phyloP scores from a whole-genome alignment of 345 rosid species.

The Rhodomyrtus tomentosa region DNA sequence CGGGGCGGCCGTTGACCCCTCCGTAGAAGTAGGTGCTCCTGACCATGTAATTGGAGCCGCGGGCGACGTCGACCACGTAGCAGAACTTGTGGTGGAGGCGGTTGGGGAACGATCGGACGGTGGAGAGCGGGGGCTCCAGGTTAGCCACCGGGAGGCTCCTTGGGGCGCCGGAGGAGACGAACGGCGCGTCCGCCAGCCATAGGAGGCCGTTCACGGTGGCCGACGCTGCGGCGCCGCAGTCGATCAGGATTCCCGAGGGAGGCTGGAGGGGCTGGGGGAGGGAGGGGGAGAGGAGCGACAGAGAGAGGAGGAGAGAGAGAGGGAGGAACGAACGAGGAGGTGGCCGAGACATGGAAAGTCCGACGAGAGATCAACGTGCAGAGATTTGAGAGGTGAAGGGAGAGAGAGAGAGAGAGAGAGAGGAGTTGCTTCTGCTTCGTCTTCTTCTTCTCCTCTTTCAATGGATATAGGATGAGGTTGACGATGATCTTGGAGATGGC shows the following conservation, averaged over 20 bases:
- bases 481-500: neutral
- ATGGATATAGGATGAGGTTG: slow-evolving; percentile 2
- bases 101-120: slow-evolving; percentile 76
- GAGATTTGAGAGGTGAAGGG: neutral
- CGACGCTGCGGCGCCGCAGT: slow-evolving; percentile 50
- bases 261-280: slow-evolving; percentile 19
- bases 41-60: slow-evolving; percentile 54
- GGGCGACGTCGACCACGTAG: slow-evolving; percentile 39
- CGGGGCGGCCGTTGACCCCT: slow-evolving; percentile 44
- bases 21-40: slow-evolving; percentile 79
- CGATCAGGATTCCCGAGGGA: slow-evolving; percentile 46
- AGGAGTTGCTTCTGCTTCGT: neutral
- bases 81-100: slow-evolving; percentile 46
- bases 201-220: slow-evolving; percentile 26
- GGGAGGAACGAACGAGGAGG: neutral
- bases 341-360: neutral
- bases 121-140: slow-evolving; percentile 25
- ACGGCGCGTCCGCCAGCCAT: slow-evolving; percentile 54
- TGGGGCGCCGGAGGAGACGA: slow-evolving; percentile 34
- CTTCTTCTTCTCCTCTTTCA: neutral
- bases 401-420: neutral
- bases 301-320: neutral
- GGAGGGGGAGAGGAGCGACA: slow-evolving; percentile 17
- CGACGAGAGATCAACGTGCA: neutral
- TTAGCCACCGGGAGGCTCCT: slow-evolving; percentile 23